These are phyloP conservation scores for Pleurotus sapidus DNA, from an alignment of 768 basidiomycete genomes.

Conservation along the genomic window DNA sequence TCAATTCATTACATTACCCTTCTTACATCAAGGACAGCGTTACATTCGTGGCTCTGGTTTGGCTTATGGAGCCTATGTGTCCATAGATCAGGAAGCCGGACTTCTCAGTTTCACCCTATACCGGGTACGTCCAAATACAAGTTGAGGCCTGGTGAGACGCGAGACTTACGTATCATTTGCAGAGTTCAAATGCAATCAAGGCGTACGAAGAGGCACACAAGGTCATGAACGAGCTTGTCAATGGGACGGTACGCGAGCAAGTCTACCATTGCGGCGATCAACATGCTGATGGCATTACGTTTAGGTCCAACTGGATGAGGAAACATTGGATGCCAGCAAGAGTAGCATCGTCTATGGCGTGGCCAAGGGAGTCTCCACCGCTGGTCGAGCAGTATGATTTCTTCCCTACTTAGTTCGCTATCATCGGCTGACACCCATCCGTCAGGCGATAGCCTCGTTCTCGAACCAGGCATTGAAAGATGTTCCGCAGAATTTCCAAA, in stretches of 20 bases:
- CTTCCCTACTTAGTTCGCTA: slow-evolving; percentile 7
- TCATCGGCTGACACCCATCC: background rate
- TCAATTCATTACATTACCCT: background rate
- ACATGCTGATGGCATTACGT: background rate
- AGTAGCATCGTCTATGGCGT: slow-evolving; percentile 87
- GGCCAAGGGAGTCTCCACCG: slow-evolving; percentile 78
- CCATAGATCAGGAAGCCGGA: slow-evolving; percentile 76
- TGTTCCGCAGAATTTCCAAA: slow-evolving; percentile 69
- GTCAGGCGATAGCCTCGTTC: slow-evolving; percentile 79
- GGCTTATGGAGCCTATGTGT: slow-evolving; percentile 86
- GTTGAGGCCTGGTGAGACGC: background rate
- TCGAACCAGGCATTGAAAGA: slow-evolving; percentile 89
- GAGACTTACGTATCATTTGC: slow-evolving; percentile 8
- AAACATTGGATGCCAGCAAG: slow-evolving; percentile 86
- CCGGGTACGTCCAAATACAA: slow-evolving; percentile 45
- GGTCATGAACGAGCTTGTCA: slow-evolving; percentile 75
- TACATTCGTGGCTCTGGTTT: slow-evolving; percentile 93
- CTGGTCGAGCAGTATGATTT: slow-evolving; percentile 75
- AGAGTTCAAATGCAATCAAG: slow-evolving; percentile 79
- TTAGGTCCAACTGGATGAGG: slow-evolving; percentile 78
- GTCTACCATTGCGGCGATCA: background rate
- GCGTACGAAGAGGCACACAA: slow-evolving; percentile 80
- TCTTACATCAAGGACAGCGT: slow-evolving; percentile 40
- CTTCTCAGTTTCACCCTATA: slow-evolving; percentile 75
- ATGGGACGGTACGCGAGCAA: slow-evolving; percentile 60